phyloP scores from a whole-genome alignment of 2,329 filamentous ascomycete genomes.

The Exophiala mesophila region DNA sequence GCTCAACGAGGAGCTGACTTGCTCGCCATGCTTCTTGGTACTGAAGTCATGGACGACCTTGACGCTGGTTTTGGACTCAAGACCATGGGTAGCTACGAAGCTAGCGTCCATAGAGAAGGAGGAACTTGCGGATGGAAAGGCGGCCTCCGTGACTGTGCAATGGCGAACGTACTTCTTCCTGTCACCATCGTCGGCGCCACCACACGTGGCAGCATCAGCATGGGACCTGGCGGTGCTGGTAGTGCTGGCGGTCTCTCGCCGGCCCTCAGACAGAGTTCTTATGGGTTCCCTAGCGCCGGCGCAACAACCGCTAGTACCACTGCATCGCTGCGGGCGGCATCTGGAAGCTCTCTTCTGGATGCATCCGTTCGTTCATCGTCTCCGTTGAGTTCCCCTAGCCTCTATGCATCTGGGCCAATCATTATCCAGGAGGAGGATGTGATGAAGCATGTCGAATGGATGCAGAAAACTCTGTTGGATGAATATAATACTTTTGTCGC shows the following conservation, averaged over 20 bases:
- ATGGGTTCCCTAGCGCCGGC: conserved; percentile 20
- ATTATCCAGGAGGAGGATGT: conserved; percentile 34
- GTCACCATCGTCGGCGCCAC: conserved; percentile 42
- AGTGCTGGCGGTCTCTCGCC: conserved; percentile 26
- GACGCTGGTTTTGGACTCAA: conserved; percentile 28
- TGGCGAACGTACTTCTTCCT: conserved; percentile 72
- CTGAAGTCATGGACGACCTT: conserved; percentile 60
- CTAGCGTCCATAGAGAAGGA: conserved; percentile 24
- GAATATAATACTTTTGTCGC: conserved; percentile 70
- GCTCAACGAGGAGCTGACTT: conserved; percentile 59
- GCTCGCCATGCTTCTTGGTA: conserved; percentile 61
- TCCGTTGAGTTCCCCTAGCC: conserved; percentile 17
- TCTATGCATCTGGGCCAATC: conserved; percentile 16
- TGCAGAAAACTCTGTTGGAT: conserved; percentile 48
- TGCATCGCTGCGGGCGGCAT: conserved; percentile 7
- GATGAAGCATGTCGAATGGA: conserved; percentile 51
- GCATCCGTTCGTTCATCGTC: conserved; percentile 13
- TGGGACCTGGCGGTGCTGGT: conserved; percentile 26
- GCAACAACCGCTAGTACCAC: conserved; percentile 1
- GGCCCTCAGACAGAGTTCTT: conserved; percentile 20
- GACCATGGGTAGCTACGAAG: conserved; percentile 26
- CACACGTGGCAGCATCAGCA: conserved; percentile 23
- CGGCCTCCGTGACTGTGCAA: conserved; percentile 57
- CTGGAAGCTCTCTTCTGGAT: conserved; percentile 11
- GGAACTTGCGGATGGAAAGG: conserved; percentile 41